A percentile compares a stretch with the other conserved stretches of the same genome.
phyloP scores from a whole-genome alignment of 176 grass and related monocot species.

The Ensete glaucum region DNA sequence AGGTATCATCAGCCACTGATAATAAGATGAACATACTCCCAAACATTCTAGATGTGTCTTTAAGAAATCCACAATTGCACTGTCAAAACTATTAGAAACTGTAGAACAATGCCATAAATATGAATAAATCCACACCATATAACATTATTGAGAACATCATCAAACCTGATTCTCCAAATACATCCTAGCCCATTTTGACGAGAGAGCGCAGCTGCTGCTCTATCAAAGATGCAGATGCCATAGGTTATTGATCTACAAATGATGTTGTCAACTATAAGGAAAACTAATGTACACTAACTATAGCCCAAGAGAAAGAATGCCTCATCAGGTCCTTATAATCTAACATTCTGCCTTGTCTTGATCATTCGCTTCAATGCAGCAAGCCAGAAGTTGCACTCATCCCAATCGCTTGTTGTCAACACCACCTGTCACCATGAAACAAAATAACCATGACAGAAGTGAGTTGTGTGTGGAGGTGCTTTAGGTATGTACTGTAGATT shows the following conservation, averaged over 20 bases:
- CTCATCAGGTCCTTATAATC: conserved; percentile 36
- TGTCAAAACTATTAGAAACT: too few relatives aligned
- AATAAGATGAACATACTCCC: too few relatives aligned
- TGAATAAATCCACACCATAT: too few relatives aligned
- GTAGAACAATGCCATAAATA: too few relatives aligned
- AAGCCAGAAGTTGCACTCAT: conserved; percentile 98
- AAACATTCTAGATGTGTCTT: too few relatives aligned
- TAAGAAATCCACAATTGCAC: too few relatives aligned
- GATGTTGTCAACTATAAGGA: not conserved
- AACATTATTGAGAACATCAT: too few relatives aligned
- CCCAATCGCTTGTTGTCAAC: conserved; percentile 92
- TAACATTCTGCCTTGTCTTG: conserved; percentile 67
- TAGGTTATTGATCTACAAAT: conserved; percentile 2
- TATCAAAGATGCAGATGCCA: not conserved
- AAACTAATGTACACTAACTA: conserved; percentile 33
- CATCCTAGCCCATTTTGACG: not conserved
- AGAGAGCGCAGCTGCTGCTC: not conserved
- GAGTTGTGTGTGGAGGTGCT: too few relatives aligned
- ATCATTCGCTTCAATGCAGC: conserved; percentile 88
- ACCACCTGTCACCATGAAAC: conserved; percentile 43
- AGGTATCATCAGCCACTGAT: too few relatives aligned
- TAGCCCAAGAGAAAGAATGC: conserved; percentile 16
- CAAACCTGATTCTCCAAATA: too few relatives aligned
- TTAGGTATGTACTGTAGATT: too few relatives aligned
- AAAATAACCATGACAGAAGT: not conserved